Evolutionary conservation across 495 filamentous ascomycete genomes (phyloP).

Genomic region (Tetracladium setigerum): DNA sequence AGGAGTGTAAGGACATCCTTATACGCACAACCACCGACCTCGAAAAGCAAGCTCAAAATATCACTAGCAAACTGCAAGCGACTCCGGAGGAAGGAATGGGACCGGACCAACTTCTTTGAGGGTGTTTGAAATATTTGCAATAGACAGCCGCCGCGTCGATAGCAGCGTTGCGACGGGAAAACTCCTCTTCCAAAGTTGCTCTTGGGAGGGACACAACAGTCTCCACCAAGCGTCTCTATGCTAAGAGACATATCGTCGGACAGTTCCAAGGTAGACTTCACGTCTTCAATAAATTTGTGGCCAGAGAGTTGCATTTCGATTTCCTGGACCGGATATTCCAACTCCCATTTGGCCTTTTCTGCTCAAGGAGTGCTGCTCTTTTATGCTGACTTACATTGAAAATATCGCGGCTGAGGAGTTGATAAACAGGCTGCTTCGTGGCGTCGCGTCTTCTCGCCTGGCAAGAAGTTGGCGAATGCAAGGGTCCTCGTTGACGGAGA

Average conservation of each 20-base stretch:
- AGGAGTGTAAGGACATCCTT: conserved; percentile 7
- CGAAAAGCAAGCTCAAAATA: conserved; percentile 24
- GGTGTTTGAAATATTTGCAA: conserved; percentile 21
- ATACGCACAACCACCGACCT: conserved; percentile 3
- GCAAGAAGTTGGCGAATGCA: conserved; percentile 19
- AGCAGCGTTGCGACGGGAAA: conserved; percentile 23
- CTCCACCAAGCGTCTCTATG: conserved; percentile 26
- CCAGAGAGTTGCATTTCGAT: conserved; percentile 23
- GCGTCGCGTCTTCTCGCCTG: conserved; percentile 19
- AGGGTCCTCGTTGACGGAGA: conserved; percentile 23
- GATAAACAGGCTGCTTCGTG: conserved; percentile 20
- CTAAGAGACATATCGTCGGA: conserved; percentile 16
- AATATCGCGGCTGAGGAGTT: conserved; percentile 23
- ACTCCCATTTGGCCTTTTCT: conserved; percentile 23
- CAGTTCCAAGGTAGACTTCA: conserved; percentile 14
- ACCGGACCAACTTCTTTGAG: conserved; percentile 13
- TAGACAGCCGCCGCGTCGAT: conserved; percentile 30
- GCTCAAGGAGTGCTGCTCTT: conserved; percentile 21
- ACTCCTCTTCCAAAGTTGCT: conserved; percentile 27
- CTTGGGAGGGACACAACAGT: conserved; percentile 26
- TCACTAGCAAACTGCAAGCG: conserved; percentile 16
- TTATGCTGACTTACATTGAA: conserved; percentile 19
- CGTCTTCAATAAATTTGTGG: conserved; percentile 18
- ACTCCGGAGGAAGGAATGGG: conserved; percentile 12
- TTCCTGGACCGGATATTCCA: conserved; percentile 26